Percentiles rank a stretch among this genome's conserved stretches.
phyloP scores from a whole-genome alignment of 495 filamentous ascomycete species.

The Trichoderma erinaceum region DNA sequence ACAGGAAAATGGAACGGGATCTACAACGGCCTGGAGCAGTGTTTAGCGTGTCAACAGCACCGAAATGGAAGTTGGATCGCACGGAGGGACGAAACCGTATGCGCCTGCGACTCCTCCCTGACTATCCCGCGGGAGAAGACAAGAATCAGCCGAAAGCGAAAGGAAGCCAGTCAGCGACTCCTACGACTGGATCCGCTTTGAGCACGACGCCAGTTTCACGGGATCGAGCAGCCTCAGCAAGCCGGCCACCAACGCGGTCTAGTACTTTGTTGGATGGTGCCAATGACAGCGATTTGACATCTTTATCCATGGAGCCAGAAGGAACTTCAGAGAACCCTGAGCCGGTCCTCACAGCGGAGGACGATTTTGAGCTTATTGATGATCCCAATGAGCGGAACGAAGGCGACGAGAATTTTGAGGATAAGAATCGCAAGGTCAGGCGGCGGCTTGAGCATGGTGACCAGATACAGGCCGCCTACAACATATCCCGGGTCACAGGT shows the following conservation, averaged over 20 bases:
- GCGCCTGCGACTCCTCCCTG: conserved; percentile 77
- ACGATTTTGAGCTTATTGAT: conserved; percentile 92
- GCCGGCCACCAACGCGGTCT: not conserved
- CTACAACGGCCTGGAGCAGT: conserved; percentile 72
- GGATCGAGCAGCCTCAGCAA: not conserved
- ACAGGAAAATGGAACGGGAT: conserved; percentile 65
- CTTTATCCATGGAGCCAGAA: conserved; percentile 28
- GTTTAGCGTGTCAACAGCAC: conserved; percentile 55
- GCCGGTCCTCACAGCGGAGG: conserved; percentile 44
- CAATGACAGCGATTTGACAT: conserved; percentile 21
- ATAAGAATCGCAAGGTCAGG: conserved; percentile 97
- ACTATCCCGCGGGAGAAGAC: conserved; percentile 58
- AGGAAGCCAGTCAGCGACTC: conserved; percentile 3
- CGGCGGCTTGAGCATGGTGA: conserved; percentile 86
- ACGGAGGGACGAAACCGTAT: conserved; percentile 95
- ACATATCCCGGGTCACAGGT: conserved; percentile 88
- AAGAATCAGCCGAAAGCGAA: conserved; percentile 85
- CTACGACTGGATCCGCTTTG: not conserved
- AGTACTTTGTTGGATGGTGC: not conserved
- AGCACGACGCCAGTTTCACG: not conserved
- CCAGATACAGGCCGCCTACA: conserved; percentile 88
- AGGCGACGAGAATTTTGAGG: conserved; percentile 81
- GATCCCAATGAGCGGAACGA: conserved; percentile 69
- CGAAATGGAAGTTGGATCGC: conserved; percentile 86
- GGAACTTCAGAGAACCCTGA: not conserved